Evolutionary conservation across 805 yeast genomes (phyloP).

Genomic region (Ogataea chonburiensis): DNA sequence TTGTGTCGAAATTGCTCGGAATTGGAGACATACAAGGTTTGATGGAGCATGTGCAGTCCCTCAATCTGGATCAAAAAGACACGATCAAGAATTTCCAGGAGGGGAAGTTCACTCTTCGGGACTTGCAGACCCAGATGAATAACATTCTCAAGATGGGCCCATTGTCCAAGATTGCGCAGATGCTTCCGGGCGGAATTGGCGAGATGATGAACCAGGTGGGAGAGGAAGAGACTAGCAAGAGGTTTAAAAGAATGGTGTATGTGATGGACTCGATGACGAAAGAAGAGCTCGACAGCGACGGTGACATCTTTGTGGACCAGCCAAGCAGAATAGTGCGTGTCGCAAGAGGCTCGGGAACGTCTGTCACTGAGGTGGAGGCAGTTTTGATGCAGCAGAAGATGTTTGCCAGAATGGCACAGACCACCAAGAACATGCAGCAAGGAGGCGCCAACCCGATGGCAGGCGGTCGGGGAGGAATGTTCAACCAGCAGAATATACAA

Average conservation of each 20-base stretch:
- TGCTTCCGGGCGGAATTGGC: slow-evolving; percentile 91
- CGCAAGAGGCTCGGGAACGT: slow-evolving; percentile 92
- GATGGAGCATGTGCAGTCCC: slow-evolving; percentile 88
- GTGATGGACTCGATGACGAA: slow-evolving; percentile 96
- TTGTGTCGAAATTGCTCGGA: slow-evolving; percentile 88
- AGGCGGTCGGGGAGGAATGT: slow-evolving; percentile 37
- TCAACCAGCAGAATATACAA: slow-evolving; percentile 35
- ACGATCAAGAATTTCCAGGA: slow-evolving; percentile 90
- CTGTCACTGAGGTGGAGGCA: slow-evolving; percentile 91
- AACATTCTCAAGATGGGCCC: slow-evolving; percentile 98
- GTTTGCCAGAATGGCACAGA: slow-evolving; percentile 92
- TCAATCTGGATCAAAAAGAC: slow-evolving; percentile 85
- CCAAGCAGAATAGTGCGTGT: slow-evolving; percentile 87
- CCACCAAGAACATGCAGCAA: slow-evolving; percentile 53
- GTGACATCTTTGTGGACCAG: slow-evolving; percentile 70
- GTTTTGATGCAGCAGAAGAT: slow-evolving; percentile 85
- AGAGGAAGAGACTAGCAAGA: slow-evolving; percentile 85
- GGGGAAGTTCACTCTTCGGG: slow-evolving; percentile 89
- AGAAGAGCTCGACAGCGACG: slow-evolving; percentile 87
- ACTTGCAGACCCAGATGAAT: slow-evolving; percentile 91
- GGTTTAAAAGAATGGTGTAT: slow-evolving; percentile 83
- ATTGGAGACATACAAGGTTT: slow-evolving; percentile 94
- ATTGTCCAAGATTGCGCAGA: slow-evolving; percentile 84
- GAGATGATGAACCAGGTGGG: slow-evolving; percentile 82
- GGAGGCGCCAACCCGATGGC: slow-evolving; percentile 53